Evolutionary conservation across 2,329 filamentous ascomycete genomes (phyloP), one percentile per base, ranked within the genome.

Genomic region (Ophiostoma ips): DNA sequence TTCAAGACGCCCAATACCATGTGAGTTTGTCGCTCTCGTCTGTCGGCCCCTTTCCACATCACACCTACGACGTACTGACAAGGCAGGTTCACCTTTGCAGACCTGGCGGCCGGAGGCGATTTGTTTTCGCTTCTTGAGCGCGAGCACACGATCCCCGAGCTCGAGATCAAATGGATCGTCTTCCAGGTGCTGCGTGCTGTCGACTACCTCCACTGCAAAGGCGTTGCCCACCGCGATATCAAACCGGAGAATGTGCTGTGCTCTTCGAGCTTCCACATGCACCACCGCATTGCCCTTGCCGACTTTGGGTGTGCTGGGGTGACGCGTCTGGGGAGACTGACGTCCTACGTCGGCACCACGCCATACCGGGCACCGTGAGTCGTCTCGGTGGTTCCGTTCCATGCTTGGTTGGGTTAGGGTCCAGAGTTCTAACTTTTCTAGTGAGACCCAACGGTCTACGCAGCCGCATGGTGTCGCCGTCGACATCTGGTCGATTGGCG

Each of bases 181-280:
- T 62, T 66, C 3, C 74, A 77, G 56, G 60, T 77, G 3, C 58
- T 73, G 1, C 62, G 63, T 5, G 73, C 66, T 0, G 59, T 76
- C 1, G 52, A 56, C 2, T 75, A 73, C 54, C 65, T 76, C 7
- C 74, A 76, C 54, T 56, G 57, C n/a, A 70, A 70, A 38, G 67
- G 68, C 0, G 65, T 77, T 7, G 66, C 71, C 0, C 74, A 77
- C 56, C 68, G 73, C 1, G 74, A 77, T 50, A 61, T 77, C 30
- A 77, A 77, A 53, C 71, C 69, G 0, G 72, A 76, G 55, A 77
- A 76, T 37, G 65, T 77, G 3, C 66, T 77, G 11, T 63, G 75
- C 50, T 68, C 68, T 0, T 66, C 66, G 13, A 71, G 70, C 2
- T 69, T 71, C 0, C 66, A 64, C 24, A 59, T 66, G 11, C 61